Evolutionary conservation across 139 green algal genomes (phyloP).

Genomic region (Zygnema cylindricum): DNA sequence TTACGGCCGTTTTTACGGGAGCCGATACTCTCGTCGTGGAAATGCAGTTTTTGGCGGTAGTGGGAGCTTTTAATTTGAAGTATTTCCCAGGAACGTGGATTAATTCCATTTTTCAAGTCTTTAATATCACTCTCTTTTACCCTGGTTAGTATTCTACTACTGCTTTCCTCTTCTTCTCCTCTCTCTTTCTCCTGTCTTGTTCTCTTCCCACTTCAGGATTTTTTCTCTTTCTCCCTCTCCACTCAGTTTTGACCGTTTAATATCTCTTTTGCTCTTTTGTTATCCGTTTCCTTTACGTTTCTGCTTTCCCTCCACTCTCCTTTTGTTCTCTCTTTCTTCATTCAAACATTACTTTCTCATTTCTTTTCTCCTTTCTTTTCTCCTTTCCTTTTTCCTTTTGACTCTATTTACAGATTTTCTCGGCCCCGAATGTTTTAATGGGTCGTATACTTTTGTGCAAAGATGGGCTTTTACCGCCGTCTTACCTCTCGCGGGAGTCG

Average conservation of each 20-base stretch:
- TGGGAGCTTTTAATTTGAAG: neutral
- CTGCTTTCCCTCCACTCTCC: too few species aligned
- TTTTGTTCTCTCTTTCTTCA: too few species aligned
- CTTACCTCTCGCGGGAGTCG: neutral
- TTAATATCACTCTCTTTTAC: conserved; percentile 22
- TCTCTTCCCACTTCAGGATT: too few species aligned
- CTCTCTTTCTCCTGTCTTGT: too few species aligned
- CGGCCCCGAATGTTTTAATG: neutral
- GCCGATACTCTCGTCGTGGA: conserved; percentile 12
- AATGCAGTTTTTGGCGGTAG: conserved; percentile 17
- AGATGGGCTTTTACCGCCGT: conserved; percentile 14
- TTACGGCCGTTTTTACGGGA: neutral
- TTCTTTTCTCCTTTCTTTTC: too few species aligned
- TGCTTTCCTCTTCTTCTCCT: too few species aligned
- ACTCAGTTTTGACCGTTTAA: too few species aligned
- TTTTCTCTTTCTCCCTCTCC: too few species aligned
- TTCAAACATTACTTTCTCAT: too few species aligned
- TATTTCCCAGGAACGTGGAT: conserved; percentile 13
- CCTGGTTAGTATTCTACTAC: conserved; percentile 21
- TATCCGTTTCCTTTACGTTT: too few species aligned
- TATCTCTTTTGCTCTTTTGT: too few species aligned
- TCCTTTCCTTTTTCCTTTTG: neutral
- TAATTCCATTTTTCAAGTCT: conserved; percentile 13
- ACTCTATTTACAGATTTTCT: conserved; percentile 2
- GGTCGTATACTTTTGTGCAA: neutral